phyloP scores from a whole-genome alignment of 352 stramenopile genomes.

The Pythium chondricola region DNA sequence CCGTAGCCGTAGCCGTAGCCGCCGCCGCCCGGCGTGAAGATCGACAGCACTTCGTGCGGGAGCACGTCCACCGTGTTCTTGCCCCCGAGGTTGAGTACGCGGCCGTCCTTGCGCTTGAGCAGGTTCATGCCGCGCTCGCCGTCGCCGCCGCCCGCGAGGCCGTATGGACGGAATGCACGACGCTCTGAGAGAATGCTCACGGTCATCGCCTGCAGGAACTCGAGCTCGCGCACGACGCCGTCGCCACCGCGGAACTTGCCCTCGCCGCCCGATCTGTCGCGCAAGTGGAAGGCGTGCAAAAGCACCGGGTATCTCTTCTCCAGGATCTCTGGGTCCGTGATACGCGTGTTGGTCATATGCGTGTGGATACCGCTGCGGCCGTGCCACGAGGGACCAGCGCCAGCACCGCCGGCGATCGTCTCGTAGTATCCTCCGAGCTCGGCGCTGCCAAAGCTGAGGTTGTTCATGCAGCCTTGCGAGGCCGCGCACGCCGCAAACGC shows the following conservation, averaged over 20 bases:
- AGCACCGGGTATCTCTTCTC: slow-evolving; percentile 94
- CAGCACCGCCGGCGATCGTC: slow-evolving; percentile 97
- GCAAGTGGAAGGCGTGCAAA: slow-evolving; percentile 80
- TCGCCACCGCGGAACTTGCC: slow-evolving; percentile 92
- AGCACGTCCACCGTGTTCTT: slow-evolving; percentile 94
- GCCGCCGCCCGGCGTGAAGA: slow-evolving; percentile 95
- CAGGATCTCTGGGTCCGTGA: slow-evolving; percentile 99
- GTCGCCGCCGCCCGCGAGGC: slow-evolving; percentile 88
- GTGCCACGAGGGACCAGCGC: slow-evolving; percentile 94
- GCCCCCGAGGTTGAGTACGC: slow-evolving; percentile 74
- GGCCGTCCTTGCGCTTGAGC: slow-evolving; percentile 63
- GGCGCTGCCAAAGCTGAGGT: slow-evolving; percentile 97
- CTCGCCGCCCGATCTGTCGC: slow-evolving; percentile 84
- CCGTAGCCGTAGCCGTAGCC: slow-evolving; percentile 73
- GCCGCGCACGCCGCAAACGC: slow-evolving; percentile 95
- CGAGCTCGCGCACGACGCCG: slow-evolving; percentile 94
- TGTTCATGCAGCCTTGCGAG: slow-evolving; percentile 99
- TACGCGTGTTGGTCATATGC: slow-evolving; percentile 99
- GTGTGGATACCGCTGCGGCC: slow-evolving; percentile 97
- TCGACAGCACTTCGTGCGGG: slow-evolving; percentile 91
- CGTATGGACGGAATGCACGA: slow-evolving; percentile 93
- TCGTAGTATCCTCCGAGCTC: slow-evolving; percentile 97
- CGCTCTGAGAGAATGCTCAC: slow-evolving; percentile 98
- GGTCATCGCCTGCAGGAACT: slow-evolving; percentile 92
- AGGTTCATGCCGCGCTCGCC: slow-evolving; percentile 93